phyloP scores from a whole-genome alignment of 2,329 filamentous ascomycete species.

The Fusarium annulatum region DNA sequence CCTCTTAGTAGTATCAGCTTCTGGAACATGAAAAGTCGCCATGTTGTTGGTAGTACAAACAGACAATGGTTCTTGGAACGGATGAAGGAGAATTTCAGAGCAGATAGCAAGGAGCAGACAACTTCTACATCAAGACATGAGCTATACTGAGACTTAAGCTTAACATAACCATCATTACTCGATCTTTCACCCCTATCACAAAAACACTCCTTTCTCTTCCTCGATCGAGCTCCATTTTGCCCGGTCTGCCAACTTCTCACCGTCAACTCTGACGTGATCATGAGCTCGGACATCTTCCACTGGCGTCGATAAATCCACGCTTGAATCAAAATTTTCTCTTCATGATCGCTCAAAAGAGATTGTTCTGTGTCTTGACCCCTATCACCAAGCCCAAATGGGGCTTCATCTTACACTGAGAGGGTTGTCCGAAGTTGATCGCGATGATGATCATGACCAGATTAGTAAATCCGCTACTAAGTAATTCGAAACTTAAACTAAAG shows the following conservation, averaged over 20 bases:
- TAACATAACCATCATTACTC: neutral
- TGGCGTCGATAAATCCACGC: constrained; percentile 3
- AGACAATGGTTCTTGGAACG: neutral
- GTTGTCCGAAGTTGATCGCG: neutral
- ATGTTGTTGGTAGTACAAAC: neutral
- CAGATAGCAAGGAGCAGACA: neutral
- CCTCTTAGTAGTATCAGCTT: neutral
- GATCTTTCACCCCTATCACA: neutral
- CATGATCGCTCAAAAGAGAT: neutral
- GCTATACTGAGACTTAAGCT: neutral
- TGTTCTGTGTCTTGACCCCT: neutral
- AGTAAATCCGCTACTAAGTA: neutral
- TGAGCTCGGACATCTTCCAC: neutral
- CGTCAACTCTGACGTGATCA: constrained; percentile 1
- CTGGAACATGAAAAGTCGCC: neutral
- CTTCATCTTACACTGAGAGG: neutral
- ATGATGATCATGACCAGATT: constrained; percentile 2
- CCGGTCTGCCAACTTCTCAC: neutral
- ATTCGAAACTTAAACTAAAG: neutral
- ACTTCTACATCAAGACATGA: neutral
- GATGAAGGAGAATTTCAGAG: neutral
- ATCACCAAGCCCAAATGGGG: neutral
- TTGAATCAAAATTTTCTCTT: neutral
- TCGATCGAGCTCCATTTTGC: neutral
- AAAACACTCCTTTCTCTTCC: neutral